Base-by-base conservation (phyloP, 495 filamentous ascomycete genomes). In the Aspergillus bridgeri region DNA sequence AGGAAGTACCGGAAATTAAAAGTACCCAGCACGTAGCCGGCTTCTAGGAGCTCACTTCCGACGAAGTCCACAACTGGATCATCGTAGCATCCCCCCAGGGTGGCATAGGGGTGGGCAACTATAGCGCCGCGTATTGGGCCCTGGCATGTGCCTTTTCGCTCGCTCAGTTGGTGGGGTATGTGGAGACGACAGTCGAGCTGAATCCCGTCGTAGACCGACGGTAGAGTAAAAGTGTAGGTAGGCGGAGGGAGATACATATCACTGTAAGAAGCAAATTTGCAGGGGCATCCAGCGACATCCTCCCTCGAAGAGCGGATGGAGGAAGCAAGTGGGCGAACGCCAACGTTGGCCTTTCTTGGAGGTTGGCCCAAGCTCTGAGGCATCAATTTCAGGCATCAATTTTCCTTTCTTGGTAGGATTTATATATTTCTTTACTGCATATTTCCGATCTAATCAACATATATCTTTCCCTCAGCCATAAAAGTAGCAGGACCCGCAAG, bases 71-170 rank as follows among this genome's bases (percentile, higher is more conserved):
- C 89, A 20, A 95, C 79, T 0, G 81, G 80, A 61, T 98, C 91
- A 67, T 97, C 89, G 68, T 85, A 93, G 74, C 77, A 87, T 5
- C 94, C 94, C 11, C 94, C 94, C 6, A 98, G 75, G 0, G 89
- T 83, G 19, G 91, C 90, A 59, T 97, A 98, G 0, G 94, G 92
- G 70, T 98, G 94, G 0, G 92, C 93, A 22, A 98, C 68, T 20
- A 97, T 81, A 3, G 91, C 92, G 11, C 85, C 88, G 57, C 80
- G 81, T 50, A 75, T 75, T 9, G 56, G 62, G 78, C 80, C 81
- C 20, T 62, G 43, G n/a, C 63, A 23, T 46, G 57, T 6, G 18
- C 45, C 43, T 57, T 67, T 38, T 59, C 70, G 58, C 73, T 70
- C 18, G 64, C 75, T 47, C 45, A 69, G 42, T 38, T 56, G 5